Conservation (phyloP, 345 rosid species). For the Linum tenue region DNA sequence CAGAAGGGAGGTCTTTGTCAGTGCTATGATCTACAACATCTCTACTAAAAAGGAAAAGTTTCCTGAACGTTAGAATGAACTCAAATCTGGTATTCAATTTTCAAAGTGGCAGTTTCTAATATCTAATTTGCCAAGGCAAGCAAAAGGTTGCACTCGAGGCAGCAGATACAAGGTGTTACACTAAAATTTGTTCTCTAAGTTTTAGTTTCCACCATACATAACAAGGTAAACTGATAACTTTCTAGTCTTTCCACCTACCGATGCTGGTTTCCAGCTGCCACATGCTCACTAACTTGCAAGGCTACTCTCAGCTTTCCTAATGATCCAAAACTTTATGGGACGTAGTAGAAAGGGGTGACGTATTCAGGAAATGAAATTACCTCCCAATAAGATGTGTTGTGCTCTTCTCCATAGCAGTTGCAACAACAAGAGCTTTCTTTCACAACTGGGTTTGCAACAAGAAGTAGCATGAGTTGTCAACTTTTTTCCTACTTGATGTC, state of each 20-base stretch:
- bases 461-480: slow-evolving; percentile 18
- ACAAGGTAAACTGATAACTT: no score
- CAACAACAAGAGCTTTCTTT: slow-evolving; percentile 96
- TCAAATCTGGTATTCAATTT: background rate
- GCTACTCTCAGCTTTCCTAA: background rate
- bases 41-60: slow-evolving; percentile 35
- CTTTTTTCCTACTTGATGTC: slow-evolving; percentile 38
- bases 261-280: no score
- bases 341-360: background rate
- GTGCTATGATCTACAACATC: slow-evolving; percentile 91
- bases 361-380: slow-evolving; percentile 25
- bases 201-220: no score
- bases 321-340: background rate
- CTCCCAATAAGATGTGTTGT: slow-evolving; percentile 99
- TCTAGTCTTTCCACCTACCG: no score
- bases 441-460: slow-evolving; percentile 85
- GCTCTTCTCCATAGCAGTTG: slow-evolving; percentile 99
- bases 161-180: background rate
- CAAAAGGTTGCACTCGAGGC: background rate
- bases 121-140: no score
- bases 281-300: no score
- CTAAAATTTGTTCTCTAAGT: no score
- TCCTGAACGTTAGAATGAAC: background rate
- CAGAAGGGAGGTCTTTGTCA: slow-evolving; percentile 90
- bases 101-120: no score